phyloP scores from a whole-genome alignment of 768 basidiomycete species.

The Rhizopogon sp. region DNA sequence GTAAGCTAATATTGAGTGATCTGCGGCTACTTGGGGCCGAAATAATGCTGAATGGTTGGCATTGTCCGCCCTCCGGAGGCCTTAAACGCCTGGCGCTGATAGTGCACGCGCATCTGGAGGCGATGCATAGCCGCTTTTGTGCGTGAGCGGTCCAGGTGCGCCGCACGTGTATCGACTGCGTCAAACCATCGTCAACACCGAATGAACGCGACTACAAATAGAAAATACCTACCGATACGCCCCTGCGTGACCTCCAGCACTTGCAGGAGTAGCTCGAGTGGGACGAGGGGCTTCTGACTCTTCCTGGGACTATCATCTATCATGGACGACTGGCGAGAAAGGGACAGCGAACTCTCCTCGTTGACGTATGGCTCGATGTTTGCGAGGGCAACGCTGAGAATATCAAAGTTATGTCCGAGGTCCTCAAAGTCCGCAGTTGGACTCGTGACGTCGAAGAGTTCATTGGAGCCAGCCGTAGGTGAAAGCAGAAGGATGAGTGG shows the following conservation, averaged over 20 bases:
- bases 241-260: conserved; percentile 51
- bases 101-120: conserved; percentile 56
- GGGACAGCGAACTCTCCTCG: conserved; percentile 32
- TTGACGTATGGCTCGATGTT: conserved; percentile 54
- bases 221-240: conserved; percentile 49
- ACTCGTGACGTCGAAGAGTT: conserved; percentile 49
- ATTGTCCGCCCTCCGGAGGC: conserved; percentile 15
- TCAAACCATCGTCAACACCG: neutral
- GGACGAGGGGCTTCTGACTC: conserved; percentile 28
- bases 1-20: no score
- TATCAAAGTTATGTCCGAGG: conserved; percentile 47
- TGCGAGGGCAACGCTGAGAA: conserved; percentile 56
- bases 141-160: conserved; percentile 71
- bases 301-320: conserved; percentile 22
- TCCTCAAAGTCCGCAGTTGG: conserved; percentile 58
- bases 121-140: conserved; percentile 67
- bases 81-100: conserved; percentile 42
- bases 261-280: conserved; percentile 43
- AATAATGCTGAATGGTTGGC: conserved; percentile 24
- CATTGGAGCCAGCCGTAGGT: conserved; percentile 32
- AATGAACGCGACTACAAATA: neutral
- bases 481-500: conserved; percentile 47
- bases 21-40: conserved; percentile 14
- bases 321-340: conserved; percentile 6
- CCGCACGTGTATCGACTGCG: conserved; percentile 67